phyloP scores from a whole-genome alignment of 345 rosid genomes.

The Tarenaya hassleriana region DNA sequence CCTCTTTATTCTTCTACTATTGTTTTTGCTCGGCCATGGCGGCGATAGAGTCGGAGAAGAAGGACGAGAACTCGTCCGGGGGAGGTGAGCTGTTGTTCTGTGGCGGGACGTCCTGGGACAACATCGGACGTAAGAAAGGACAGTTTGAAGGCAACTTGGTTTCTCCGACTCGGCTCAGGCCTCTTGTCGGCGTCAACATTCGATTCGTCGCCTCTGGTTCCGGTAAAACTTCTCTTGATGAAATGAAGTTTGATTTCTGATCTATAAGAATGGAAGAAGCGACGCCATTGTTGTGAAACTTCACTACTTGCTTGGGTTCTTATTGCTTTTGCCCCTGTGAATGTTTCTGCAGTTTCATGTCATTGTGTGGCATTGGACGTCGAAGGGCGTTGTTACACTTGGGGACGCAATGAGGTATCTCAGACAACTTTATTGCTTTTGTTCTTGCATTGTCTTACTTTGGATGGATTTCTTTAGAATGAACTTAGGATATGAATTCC shows the following conservation, averaged over 20 bases:
- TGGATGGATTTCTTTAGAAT: neutral
- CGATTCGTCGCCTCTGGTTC: conserved; percentile 86
- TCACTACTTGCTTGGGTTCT: neutral
- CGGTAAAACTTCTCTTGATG: conserved; percentile 36
- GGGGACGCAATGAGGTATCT: conserved; percentile 96
- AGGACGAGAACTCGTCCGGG: conserved; percentile 41
- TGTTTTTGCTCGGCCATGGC: conserved; percentile 33
- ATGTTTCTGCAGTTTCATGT: conserved; percentile 56
- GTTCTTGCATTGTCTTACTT: conserved; percentile 5
- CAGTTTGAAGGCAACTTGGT: conserved; percentile 62
- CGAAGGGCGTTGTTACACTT: conserved; percentile 93
- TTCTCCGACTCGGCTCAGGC: conserved; percentile 88
- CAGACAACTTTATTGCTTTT: neutral
- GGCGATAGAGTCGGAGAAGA: conserved; percentile 42
- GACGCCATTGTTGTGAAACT: neutral
- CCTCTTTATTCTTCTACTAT: neutral
- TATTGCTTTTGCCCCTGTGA: neutral
- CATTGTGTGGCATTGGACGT: conserved; percentile 97
- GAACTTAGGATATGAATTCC: conserved; percentile 15
- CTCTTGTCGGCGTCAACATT: conserved; percentile 67
- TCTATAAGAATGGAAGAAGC: conserved; percentile 6
- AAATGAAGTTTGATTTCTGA: neutral
- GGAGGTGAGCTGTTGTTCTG: conserved; percentile 95
- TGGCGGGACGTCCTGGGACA: conserved; percentile 79
- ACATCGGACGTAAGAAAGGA: conserved; percentile 60